Conservation (phyloP, 2,329 filamentous ascomycete species). For the Pseudogymnoascus sp. region DNA sequence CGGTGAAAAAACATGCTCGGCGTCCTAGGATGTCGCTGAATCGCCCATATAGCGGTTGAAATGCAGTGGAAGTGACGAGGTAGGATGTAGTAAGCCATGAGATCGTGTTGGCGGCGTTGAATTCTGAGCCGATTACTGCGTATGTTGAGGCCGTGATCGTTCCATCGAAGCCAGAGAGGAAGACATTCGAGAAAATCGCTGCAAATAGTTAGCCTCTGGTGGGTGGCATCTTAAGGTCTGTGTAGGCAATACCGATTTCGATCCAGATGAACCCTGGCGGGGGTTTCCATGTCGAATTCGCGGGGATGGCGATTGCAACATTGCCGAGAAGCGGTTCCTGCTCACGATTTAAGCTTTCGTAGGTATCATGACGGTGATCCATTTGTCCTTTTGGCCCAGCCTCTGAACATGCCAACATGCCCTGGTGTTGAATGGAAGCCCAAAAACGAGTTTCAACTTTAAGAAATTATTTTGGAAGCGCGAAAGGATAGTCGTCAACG, state of each 20-base stretch:
- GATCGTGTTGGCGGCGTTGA: conserved; percentile 61
- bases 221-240: conserved; percentile 3
- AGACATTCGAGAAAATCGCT: conserved; percentile 57
- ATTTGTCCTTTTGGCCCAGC: not conserved
- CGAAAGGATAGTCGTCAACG: not conserved
- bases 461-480: not conserved
- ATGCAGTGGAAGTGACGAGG: conserved; percentile 60
- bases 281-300: conserved; percentile 34
- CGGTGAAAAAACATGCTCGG: conserved; percentile 54
- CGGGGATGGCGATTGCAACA: not conserved
- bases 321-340: not conserved
- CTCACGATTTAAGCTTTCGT: not conserved
- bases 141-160: conserved; percentile 68
- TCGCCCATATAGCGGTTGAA: conserved; percentile 63
- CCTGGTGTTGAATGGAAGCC: not conserved
- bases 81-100: conserved; percentile 70
- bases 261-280: conserved; percentile 48
- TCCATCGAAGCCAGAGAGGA: conserved; percentile 59
- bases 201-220: conserved; percentile 1
- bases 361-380: not conserved
- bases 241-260: conserved; percentile 35
- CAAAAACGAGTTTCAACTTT: not conserved
- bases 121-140: conserved; percentile 66
- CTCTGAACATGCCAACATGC: not conserved
- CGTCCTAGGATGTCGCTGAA: conserved; percentile 63